These are phyloP conservation scores for Cyberlindnera suaveolens DNA, from an alignment of 805 yeast genomes.

Conservation along the genomic window DNA sequence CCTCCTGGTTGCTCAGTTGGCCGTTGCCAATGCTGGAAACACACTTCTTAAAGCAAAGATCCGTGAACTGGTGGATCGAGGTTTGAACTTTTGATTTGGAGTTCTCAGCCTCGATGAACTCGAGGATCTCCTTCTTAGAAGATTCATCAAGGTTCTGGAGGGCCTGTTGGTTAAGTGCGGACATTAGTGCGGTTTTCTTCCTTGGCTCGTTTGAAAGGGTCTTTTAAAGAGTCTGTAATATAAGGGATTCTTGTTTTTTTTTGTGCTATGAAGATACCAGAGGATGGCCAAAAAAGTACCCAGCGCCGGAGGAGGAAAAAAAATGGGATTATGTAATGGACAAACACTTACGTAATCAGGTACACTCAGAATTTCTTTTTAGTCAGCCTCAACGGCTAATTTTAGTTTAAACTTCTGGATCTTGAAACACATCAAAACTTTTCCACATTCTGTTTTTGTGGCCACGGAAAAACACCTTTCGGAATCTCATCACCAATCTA, in stretches of 20 bases:
- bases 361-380: too few relatives aligned
- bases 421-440: too few relatives aligned
- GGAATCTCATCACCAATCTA: too few relatives aligned
- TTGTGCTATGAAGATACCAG: background rate
- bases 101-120: constrained; percentile 76
- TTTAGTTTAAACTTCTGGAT: too few relatives aligned
- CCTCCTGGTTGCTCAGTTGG: constrained; percentile 52
- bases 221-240: constrained; percentile 14
- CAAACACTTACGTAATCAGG: too few relatives aligned
- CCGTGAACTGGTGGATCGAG: constrained; percentile 84
- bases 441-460: too few relatives aligned
- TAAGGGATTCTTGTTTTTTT: background rate
- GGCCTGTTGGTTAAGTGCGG: constrained; percentile 33
- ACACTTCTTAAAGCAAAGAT: constrained; percentile 87
- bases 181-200: background rate
- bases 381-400: too few relatives aligned
- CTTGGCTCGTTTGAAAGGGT: too few relatives aligned
- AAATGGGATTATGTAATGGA: too few relatives aligned
- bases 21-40: constrained; percentile 42
- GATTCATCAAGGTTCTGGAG: constrained; percentile 52
- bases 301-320: too few relatives aligned
- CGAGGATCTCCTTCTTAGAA: constrained; percentile 66
- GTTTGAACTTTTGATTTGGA: constrained; percentile 82
- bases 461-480: too few relatives aligned
- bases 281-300: too few relatives aligned